A percentile compares a stretch with the other conserved stretches of the same genome.
Evolutionary conservation across 2,329 filamentous ascomycete species (phyloP).

Genomic region (Colletotrichum zoysiae): DNA sequence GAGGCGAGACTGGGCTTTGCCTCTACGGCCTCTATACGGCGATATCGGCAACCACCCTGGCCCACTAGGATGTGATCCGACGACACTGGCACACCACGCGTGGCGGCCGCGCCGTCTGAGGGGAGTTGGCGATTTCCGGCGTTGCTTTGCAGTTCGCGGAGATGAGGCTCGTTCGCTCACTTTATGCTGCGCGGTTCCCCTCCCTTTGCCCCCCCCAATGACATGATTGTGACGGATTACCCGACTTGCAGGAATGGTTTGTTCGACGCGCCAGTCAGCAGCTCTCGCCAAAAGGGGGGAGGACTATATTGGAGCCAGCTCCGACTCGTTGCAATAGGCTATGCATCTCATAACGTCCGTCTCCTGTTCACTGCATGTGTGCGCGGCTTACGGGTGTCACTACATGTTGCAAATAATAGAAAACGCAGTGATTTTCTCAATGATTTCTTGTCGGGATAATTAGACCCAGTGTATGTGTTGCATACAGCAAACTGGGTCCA

Average conservation of each 20-base stretch:
- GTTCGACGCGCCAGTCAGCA: neutral
- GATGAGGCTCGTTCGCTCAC: neutral
- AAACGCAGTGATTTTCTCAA: neutral
- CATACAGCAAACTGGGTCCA: neutral
- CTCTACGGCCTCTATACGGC: neutral
- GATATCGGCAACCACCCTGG: neutral
- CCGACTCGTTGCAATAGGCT: neutral
- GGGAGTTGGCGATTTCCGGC: neutral
- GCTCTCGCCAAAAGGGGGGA: neutral
- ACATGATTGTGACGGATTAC: slow-evolving; percentile 33
- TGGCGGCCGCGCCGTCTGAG: neutral
- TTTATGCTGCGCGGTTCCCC: neutral
- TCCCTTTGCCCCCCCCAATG: neutral
- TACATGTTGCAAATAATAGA: neutral
- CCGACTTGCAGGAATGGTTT: neutral
- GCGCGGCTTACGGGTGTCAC: neutral
- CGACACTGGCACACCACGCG: neutral
- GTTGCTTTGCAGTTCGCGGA: neutral
- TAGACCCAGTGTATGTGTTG: neutral
- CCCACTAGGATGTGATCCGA: neutral
- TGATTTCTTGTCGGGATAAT: neutral
- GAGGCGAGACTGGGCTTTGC: neutral
- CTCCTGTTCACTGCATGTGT: neutral
- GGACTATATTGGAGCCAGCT: neutral
- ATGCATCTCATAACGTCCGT: neutral